Conservation (phyloP, 192 early-diverging fungal species). For the Gonapodya sp. region DNA sequence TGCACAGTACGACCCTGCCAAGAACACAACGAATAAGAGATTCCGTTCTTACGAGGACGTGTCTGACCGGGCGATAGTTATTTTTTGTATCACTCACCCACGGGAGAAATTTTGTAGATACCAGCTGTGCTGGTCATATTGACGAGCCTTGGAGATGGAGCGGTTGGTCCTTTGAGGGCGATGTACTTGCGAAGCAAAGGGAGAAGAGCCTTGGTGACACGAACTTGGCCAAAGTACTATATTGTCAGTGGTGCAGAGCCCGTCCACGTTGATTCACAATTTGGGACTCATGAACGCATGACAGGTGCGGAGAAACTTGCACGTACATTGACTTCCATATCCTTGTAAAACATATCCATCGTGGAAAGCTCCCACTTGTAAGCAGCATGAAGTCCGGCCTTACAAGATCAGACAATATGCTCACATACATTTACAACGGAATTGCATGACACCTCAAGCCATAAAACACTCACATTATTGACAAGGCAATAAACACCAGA, state of each 20-base stretch:
- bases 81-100: background rate
- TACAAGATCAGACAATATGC: too few relatives aligned
- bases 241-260: too few relatives aligned
- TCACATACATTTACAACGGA: too few relatives aligned
- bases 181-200: background rate
- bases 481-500: background rate
- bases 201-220: background rate
- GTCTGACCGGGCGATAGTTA: background rate
- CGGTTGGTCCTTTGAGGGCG: background rate
- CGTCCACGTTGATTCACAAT: too few relatives aligned
- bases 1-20: background rate
- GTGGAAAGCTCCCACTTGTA: slow-evolving; percentile 2
- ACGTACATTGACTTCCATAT: background rate
- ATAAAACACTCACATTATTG: too few relatives aligned
- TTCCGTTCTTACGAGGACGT: background rate
- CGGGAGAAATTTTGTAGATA: background rate
- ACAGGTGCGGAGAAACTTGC: too few relatives aligned
- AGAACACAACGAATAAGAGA: too few relatives aligned
- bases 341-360: background rate
- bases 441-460: too few relatives aligned
- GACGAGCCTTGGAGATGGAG: background rate
- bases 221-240: slow-evolving; percentile 5
- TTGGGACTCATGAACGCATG: too few relatives aligned
- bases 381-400: background rate
- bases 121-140: background rate